Base-by-base conservation (phyloP, 768 basidiomycete genomes). In the Saitozyma podzolica region DNA sequence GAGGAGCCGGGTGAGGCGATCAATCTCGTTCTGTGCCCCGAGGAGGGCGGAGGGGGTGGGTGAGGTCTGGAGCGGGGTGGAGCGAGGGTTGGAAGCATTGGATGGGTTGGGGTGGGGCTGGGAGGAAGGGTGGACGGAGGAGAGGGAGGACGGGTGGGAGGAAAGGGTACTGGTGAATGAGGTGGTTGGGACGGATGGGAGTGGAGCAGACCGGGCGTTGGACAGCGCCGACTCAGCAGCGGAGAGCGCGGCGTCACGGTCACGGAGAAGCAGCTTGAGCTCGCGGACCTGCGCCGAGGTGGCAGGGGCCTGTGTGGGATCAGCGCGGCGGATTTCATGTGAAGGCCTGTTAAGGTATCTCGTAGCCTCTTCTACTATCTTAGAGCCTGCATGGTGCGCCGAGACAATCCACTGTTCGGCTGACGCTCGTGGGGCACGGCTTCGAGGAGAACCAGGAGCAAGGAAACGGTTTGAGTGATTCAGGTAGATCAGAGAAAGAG, bases 181-280 rank as follows among this genome's bases (percentile, higher is more conserved):
- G 53, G 39, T 2, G 53, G 17, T 54, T 4, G 17, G 3, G 39
- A 4, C 2, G n/a, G 53, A 39, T 6, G 16, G 39, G 29, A 29
- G 29, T 29, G 29, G 29, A 29, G 29, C 39, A 6, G 19, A 16
- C 3, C 54, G 8, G 39, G 20, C 20, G 54, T 8, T 16, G 20
- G n/a, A 1, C 3, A 55, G 16, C 9, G 54, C 54, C 14, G 20
- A 37, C 11, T 55, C 54, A 2, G 54, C 54, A 20, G 20, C 20
- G 19, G 14, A 16, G 42, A 65, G 59, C 8, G 56, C 50, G 11
- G 40, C 42, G 39, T 65, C 60, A 45, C 60, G 55, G 20, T 65
- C 53, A 20, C 57, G 37, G 11, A 65, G 48, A 7, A 13, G 4
- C 1, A 13, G 37, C 10, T 61, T 29, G 49, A 61, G 55, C 37